A percentile compares a stretch with the other conserved stretches of the same genome.
Conservation (phyloP, 805 yeast species). For the Soucietia sequanensis region DNA sequence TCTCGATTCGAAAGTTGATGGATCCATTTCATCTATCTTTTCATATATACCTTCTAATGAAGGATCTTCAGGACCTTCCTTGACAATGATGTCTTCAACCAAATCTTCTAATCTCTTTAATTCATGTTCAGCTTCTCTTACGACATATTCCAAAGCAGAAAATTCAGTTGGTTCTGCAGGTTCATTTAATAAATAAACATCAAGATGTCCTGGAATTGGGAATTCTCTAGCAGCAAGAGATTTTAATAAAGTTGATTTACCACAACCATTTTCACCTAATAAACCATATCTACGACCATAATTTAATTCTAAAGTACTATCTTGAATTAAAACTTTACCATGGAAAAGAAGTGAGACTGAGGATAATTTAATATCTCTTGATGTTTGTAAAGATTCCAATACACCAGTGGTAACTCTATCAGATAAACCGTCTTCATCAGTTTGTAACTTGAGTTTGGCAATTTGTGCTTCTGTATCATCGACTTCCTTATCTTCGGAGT, state of each 20-base stretch:
- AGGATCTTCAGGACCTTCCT: constrained; percentile 92
- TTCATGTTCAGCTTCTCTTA: constrained; percentile 92
- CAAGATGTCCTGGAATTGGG: constrained; percentile 91
- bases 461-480: constrained; percentile 71
- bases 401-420: constrained; percentile 99
- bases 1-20: constrained; percentile 91
- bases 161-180: constrained; percentile 94
- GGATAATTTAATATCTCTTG: constrained; percentile 90
- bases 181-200: constrained; percentile 90
- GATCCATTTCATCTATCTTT: constrained; percentile 94
- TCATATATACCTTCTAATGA: constrained; percentile 86
- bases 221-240: constrained; percentile 94
- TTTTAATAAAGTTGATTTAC: constrained; percentile 92
- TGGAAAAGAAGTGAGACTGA: constrained; percentile 93
- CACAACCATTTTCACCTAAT: constrained; percentile 98
- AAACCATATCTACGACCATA: constrained; percentile 97
- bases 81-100: constrained; percentile 85
- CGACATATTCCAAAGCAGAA: constrained; percentile 94
- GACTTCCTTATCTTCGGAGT: constrained; percentile 49
- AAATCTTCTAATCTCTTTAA: constrained; percentile 85
- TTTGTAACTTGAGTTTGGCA: constrained; percentile 85
- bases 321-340: constrained; percentile 95
- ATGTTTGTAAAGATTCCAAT: constrained; percentile 79
- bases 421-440: constrained; percentile 89
- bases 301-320: constrained; percentile 87